Conservation (phyloP, 176 grass and related monocot genomes). For the Zoysia japonica region DNA sequence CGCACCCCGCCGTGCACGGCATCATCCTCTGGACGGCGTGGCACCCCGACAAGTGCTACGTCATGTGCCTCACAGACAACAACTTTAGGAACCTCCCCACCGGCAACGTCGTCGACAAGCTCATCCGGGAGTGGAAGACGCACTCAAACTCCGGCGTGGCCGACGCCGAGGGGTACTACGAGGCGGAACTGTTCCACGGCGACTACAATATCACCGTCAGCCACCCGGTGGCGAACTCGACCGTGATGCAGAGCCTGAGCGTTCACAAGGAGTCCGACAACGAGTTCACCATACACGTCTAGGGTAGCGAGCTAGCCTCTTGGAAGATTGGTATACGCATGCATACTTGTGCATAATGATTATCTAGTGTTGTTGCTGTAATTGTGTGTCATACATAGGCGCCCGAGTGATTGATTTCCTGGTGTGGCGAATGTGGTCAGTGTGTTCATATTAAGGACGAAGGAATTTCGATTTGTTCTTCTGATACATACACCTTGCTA, state of each 20-base stretch:
- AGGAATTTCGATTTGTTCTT: conserved; percentile 44
- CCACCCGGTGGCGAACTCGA: conserved; percentile 52
- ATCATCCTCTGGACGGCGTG: conserved; percentile 67
- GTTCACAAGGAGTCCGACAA: conserved; percentile 42
- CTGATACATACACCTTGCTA: background rate
- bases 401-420: conserved; percentile 55
- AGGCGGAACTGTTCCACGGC: conserved; percentile 61
- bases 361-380: conserved; percentile 28
- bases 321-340: background rate
- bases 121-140: conserved; percentile 68
- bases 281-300: conserved; percentile 55
- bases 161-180: conserved; percentile 53
- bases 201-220: conserved; percentile 53
- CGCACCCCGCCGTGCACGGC: conserved; percentile 51
- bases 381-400: conserved; percentile 10
- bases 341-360: conserved; percentile 24
- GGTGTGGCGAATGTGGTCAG: conserved; percentile 41
- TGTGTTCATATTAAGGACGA: conserved; percentile 35
- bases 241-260: conserved; percentile 55
- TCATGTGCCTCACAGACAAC: conserved; percentile 90
- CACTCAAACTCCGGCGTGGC: conserved; percentile 40
- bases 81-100: conserved; percentile 65
- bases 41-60: conserved; percentile 56
- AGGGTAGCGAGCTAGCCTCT: background rate
- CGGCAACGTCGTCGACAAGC: conserved; percentile 70